Evolutionary conservation across 2,329 filamentous ascomycete genomes (phyloP), one percentile per base, ranked within the genome.

Genomic region (Diaporthe sp.): DNA sequence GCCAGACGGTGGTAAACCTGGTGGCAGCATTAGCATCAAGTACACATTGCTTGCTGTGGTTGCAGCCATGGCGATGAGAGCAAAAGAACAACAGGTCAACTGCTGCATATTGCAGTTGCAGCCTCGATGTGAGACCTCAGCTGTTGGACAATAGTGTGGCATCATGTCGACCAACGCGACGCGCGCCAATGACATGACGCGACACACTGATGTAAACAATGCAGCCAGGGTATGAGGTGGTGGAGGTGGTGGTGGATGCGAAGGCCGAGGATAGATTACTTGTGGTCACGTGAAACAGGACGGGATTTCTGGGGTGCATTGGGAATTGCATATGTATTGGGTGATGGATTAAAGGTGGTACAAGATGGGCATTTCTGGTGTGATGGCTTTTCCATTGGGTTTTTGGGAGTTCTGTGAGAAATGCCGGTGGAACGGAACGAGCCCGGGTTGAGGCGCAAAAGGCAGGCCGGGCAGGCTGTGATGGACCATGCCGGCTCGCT

Each of bases 1-100:
- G 93, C 91, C 77, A 97, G 92, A 73, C 94, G 91, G 80, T 94
- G 89, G 79, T 94, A 91, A 78, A 96, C 92, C 94, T 96, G n/a
- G n/a, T 73, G 69, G 33, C 58, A 35, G 35, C 33, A 55, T 76
- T 45, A 76, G 72, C 58, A 67, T 22, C 22, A 17, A 40, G n/a
- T 54, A 17, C 33, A 5, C 30, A 17, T 9, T 25, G 45, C 22
- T 28, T 52, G 45, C 28, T n/a, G 30, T 38, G 22, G 12, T 38
- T 52, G 45, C 45, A 33, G n/a, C 47, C 47, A 68, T 28, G 64
- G 15, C 33, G 64, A 28, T 68, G 33, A 30, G 33, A 19, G n/a
- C 19, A 25, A 8, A 67, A 13, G n/a, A 28, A n/a, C n/a, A 40
- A n/a, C 13, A 54, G 47, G 45, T 9, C 15, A 19, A 12, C 33